These are phyloP conservation scores for Suhomyces vadensis DNA, from an alignment of 805 yeast genomes.

Conservation along the genomic window DNA sequence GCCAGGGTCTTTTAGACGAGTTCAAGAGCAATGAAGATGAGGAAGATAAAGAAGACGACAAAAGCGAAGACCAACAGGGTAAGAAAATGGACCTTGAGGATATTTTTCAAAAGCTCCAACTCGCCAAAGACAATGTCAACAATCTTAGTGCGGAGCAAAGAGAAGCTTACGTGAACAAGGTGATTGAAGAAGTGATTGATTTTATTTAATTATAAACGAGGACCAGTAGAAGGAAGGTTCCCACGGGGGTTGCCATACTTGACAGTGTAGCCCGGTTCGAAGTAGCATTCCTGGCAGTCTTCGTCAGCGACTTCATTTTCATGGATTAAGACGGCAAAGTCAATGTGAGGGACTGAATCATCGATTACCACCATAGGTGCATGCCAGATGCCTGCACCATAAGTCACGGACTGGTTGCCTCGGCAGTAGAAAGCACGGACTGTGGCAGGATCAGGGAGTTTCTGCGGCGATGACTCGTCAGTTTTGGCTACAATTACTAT, in stretches of 20 bases:
- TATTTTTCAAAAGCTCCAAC: conserved; percentile 32
- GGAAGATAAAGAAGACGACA: conserved; percentile 9
- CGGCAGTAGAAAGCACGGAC: conserved; percentile 69
- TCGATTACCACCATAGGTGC: conserved; percentile 93
- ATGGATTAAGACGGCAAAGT: conserved; percentile 85
- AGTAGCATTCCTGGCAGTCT: conserved; percentile 79
- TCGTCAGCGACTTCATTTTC: conserved; percentile 79
- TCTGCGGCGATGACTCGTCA: conserved; percentile 35
- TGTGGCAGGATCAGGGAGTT: conserved; percentile 61
- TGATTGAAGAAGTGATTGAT: conserved; percentile 42
- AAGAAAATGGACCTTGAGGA: conserved; percentile 27
- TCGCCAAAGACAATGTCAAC: conserved; percentile 35
- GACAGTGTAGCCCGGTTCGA: conserved; percentile 56
- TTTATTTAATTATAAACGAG: conserved; percentile 24
- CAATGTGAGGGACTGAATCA: conserved; percentile 50
- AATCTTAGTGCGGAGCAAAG: conserved; percentile 27
- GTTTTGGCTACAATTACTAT: conserved; percentile 78
- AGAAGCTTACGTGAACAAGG: conserved; percentile 32
- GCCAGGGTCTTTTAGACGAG: conserved; percentile 22
- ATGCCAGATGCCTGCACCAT: conserved; percentile 87
- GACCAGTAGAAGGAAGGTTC: neutral
- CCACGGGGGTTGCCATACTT: conserved; percentile 19
- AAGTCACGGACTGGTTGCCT: conserved; percentile 89
- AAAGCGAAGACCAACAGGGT: neutral
- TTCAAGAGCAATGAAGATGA: conserved; percentile 11